These are phyloP conservation scores for Pseudogymnoascus sp. DNA, from an alignment of 2,329 filamentous ascomycete species.

Conservation along the genomic window DNA sequence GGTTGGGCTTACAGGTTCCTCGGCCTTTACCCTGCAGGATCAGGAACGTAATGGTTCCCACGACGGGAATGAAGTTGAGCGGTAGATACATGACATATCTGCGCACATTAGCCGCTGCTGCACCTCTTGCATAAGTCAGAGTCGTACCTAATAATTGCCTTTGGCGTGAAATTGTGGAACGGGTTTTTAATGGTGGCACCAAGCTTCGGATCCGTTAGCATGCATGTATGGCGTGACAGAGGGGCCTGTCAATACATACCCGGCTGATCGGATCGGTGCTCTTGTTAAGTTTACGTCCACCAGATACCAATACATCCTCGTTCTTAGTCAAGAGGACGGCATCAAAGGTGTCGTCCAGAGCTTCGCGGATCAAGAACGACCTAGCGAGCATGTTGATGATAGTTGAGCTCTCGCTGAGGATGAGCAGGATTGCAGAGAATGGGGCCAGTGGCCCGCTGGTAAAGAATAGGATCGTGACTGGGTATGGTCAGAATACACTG, in stretches of 20 bases:
- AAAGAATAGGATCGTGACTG: conserved; percentile 35
- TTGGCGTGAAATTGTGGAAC: conserved; percentile 49
- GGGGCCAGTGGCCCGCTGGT: conserved; percentile 70
- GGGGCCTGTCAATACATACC: not conserved
- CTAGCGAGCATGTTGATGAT: conserved; percentile 52
- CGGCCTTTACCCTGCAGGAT: conserved; percentile 59
- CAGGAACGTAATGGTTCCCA: conserved; percentile 78
- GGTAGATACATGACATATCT: conserved; percentile 76
- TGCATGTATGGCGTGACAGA: no score
- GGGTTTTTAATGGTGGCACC: conserved; percentile 52
- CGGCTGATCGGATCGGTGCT: conserved; percentile 47
- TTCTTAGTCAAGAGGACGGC: conserved; percentile 53
- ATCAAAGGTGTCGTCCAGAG: conserved; percentile 84
- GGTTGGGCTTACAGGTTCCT: conserved; percentile 29
- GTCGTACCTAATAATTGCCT: conserved; percentile 54
- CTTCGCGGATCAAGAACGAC: conserved; percentile 72
- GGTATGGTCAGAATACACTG: not conserved
- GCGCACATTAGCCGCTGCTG: not conserved
- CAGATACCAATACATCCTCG: conserved; percentile 56
- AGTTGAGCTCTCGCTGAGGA: conserved; percentile 55
- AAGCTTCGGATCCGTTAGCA: conserved; percentile 31
- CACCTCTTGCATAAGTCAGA: not conserved
- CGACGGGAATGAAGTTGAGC: conserved; percentile 84
- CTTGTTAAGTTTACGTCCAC: conserved; percentile 65
- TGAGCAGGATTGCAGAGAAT: conserved; percentile 63